Conservation (phyloP, 768 basidiomycete species). For the Terana coerulea region DNA sequence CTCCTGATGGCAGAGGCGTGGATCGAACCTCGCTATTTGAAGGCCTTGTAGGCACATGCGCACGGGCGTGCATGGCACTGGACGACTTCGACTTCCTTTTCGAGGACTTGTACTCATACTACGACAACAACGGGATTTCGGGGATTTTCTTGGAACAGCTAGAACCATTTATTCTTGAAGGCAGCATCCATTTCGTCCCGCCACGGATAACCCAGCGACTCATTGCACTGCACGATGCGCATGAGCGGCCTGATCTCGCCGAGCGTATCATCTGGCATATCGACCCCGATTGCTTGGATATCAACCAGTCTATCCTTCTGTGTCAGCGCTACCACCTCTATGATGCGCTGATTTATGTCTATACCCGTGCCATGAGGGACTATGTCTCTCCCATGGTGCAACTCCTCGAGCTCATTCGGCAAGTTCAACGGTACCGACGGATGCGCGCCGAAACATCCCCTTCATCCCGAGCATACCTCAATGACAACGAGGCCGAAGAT, state of each 20-base stretch:
- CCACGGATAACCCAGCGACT: slow-evolving; percentile 86
- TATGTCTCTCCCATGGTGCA: slow-evolving; percentile 88
- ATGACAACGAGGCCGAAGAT: slow-evolving; percentile 47
- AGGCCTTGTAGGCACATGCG: slow-evolving; percentile 73
- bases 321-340: slow-evolving; percentile 83
- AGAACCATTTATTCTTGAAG: slow-evolving; percentile 77
- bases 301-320: slow-evolving; percentile 86
- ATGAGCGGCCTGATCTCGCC: slow-evolving; percentile 65
- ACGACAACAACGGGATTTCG: slow-evolving; percentile 78
- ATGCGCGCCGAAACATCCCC: slow-evolving; percentile 29
- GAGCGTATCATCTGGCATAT: slow-evolving; percentile 96
- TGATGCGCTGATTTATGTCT: slow-evolving; percentile 93
- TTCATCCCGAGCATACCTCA: slow-evolving; percentile 18
- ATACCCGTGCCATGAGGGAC: slow-evolving; percentile 83
- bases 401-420: slow-evolving; percentile 71
- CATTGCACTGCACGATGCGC: slow-evolving; percentile 71
- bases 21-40: slow-evolving; percentile 91
- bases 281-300: slow-evolving; percentile 84
- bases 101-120: slow-evolving; percentile 90
- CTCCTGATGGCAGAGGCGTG: slow-evolving; percentile 83
- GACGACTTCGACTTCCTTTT: slow-evolving; percentile 84
- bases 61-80: slow-evolving; percentile 76
- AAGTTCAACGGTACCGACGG: slow-evolving; percentile 54
- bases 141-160: slow-evolving; percentile 80
- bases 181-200: slow-evolving; percentile 70